Evolutionary conservation across 2,329 filamentous ascomycete species (phyloP), one percentile per base, ranked within the genome.

Genomic region (Calonectria fujianensis): DNA sequence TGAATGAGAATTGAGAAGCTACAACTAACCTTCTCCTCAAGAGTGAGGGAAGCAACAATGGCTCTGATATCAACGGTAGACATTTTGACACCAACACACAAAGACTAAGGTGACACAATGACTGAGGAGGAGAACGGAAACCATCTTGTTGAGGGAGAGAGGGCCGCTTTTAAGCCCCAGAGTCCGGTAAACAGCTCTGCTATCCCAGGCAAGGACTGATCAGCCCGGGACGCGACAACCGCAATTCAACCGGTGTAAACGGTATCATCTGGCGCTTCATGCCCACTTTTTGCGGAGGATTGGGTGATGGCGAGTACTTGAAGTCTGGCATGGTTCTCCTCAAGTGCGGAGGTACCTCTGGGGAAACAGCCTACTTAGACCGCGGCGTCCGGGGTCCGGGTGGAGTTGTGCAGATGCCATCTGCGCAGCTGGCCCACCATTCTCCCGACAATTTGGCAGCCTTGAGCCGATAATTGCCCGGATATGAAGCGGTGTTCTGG

Each of bases 11-110:
- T 11, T n/a, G 16, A 20, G 35, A 37, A n/a, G 54, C 48, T 18
- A 50, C 13, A 32, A 80, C 70, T n/a, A 41, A 80, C 82, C 78
- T 83, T 83, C 64, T 83, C 82, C 73, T 83, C 82, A 59, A 83
- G 81, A 48, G 78, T 81, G 73, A 83, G 77, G 65, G 76, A 81
- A 48, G 81, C 76, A 70, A 83, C 75, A 57, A 83, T 80, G 31
- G 80, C 79, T 37, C 77, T 76, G 1, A 83, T 78, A 69, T 81
- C 77, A 74, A 79, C 79, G 24, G 78, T 77, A 68, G 80, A 64
- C 80, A 81, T 81, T 32, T 69, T 78, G 80, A 75, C 57, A 32
- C 51, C 39, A 57, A 31, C 69, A 70, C 50, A 57, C 27, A 37
- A 27, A 73, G 14, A 72, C 37, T 59, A 54, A 51, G 54, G 67